Conservation (phyloP, 1,139 yeast genomes). For the Scheffersomyces illinoinensis region DNA sequence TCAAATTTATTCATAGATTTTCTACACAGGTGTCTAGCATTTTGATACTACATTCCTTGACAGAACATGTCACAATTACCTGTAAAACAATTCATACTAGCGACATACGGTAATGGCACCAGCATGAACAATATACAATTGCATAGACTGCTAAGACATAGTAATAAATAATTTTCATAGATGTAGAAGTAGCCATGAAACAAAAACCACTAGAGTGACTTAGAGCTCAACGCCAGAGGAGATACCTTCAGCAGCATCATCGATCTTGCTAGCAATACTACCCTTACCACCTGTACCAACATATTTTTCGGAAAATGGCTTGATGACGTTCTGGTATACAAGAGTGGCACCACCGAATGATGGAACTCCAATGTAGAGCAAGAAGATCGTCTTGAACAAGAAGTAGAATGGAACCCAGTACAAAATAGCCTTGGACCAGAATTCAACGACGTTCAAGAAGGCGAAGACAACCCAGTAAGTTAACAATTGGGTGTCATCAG, state of each 20-base stretch:
- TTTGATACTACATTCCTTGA: not conserved
- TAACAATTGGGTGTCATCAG: slow-evolving; percentile 83
- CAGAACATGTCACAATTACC: not conserved
- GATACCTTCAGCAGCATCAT: slow-evolving; percentile 52
- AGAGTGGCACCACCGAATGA: slow-evolving; percentile 80
- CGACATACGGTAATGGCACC: not conserved
- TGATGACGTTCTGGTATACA: slow-evolving; percentile 63
- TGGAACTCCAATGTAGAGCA: slow-evolving; percentile 88
- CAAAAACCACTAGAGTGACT: slow-evolving; percentile 2
- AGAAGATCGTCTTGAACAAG: slow-evolving; percentile 85
- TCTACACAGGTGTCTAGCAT: not conserved
- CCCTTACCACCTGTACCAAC: slow-evolving; percentile 29
- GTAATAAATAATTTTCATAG: not conserved
- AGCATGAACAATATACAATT: not conserved
- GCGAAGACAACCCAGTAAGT: slow-evolving; percentile 98
- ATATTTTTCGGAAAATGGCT: slow-evolving; percentile 71
- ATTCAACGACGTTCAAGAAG: slow-evolving; percentile 83
- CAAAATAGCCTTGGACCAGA: slow-evolving; percentile 90
- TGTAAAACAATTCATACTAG: not conserved
- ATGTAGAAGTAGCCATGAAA: not conserved
- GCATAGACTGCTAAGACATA: not conserved
- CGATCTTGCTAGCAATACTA: slow-evolving; percentile 32
- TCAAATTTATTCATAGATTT: not conserved
- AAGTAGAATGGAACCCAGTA: slow-evolving; percentile 97
- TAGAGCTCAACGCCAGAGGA: slow-evolving; percentile 42